Base-by-base conservation (phyloP, 805 yeast genomes). In the Candida ulmi region DNA sequence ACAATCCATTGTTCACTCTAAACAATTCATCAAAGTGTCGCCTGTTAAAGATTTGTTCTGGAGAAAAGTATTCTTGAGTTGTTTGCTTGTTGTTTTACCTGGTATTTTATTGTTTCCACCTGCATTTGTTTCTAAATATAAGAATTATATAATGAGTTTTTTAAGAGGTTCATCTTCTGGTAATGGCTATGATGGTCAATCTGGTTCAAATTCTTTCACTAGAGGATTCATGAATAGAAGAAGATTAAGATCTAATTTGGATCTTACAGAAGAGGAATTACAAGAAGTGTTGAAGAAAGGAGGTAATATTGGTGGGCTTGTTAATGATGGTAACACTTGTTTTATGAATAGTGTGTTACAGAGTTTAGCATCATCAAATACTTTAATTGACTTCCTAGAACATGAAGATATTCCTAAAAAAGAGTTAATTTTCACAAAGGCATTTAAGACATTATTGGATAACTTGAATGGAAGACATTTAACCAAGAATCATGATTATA, bases 271-370 rank as follows among this genome's bases (percentile, higher is more conserved):
- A 8, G 50, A 48, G 33, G 39, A 45, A 2, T 25, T 39, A 25
- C 52, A 57, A 19, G 43, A 38, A n/a, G 80, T 81, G n/a, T 43
- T 72, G 39, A 66, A 67, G 36, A 66, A 71, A 39, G 91, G 91
- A 41, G 90, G 90, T 1, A 75, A 73, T 38, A 74, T 87, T 26
- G 96, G 96, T 19, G 97, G 97, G 1, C 70, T 90, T 28, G 72
- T 76, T 42, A 90, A 90, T 57, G 95, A 87, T 47, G 96, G 97
- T 12, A 90, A 90, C 57, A 88, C 96, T 0, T 90, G 97, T 60
- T 90, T 90, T 53, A 88, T 88, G 95, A 90, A 90, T 62, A 78
- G 88, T 18, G 96, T 90, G 1, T 60, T 90, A 21, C 97, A 90
- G 59, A 74, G 85, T 15, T 62, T 88, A 41, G 88, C 95, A 0